Evolutionary conservation across 1,284 basidiomycete genomes (phyloP), one percentile per base, ranked within the genome.

Genomic region (Somion occarium): DNA sequence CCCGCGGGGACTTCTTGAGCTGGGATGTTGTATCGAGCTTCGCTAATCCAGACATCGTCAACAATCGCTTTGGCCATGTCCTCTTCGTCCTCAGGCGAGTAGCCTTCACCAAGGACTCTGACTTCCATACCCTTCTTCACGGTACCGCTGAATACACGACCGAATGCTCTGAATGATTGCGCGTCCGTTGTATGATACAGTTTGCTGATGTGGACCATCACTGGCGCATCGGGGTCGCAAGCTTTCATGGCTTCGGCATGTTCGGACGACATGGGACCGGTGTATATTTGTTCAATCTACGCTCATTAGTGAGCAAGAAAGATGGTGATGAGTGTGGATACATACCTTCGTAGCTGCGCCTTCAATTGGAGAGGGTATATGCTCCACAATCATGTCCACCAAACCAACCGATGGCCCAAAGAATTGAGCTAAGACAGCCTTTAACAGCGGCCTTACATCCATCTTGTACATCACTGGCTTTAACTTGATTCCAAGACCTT

Each of bases 391-490:
- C 76, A 99, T 83, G 69, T 99, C 97, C 27, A 97, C 84, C 53
- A 99, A 73, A 0, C 96, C 96, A 0, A 82, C 85, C 1, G 91
- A 75, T 12, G 86, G 82, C 2, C 97, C 96, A 63, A 99, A 98
- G 78, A 99, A 99, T 61, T 98, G 93, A 61, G 91, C 89, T 56
- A 98, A 73, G 3, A 98, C 88, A 42, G 91, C 91, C 73, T 97
- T 96, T 56, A 99, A 75, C 53, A 99, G 71, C 2, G 97, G 96
- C 49, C 95, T 78, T 5, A 96, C 94, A 66, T 99, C 97, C 87
- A 98, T 96, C 76, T 98, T 98, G 78, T 88, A 99, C 78, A 92
- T 91, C 38, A 94, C 78, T 0, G 93, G 90, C 70, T 96, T 97
- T 59, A 99, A 74, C 45, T 82, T 79, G 62, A 99, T 99, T 3